Base-by-base conservation (phyloP, 1,284 basidiomycete genomes). In the Ceratobasidium sp. region DNA sequence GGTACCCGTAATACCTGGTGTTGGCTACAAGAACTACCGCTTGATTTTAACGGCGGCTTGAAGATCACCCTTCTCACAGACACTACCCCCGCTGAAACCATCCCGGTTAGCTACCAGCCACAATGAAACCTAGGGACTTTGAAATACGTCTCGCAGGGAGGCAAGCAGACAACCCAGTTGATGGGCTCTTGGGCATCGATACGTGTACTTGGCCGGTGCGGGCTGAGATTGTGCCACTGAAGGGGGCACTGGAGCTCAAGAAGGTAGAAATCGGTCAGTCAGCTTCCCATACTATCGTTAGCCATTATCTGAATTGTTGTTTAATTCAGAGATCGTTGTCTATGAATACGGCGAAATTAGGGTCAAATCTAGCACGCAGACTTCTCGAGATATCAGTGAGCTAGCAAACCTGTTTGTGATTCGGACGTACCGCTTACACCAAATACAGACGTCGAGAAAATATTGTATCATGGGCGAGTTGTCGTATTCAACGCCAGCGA, bases 121-220 rank as follows among this genome's bases (percentile, higher is more conserved):
- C 41, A 32, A 69, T 69, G 66, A 69, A 69, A 23, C 66, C 66
- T 35, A 69, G 47, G 23, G 66, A 69, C 26, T 69, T 69, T 28
- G 52, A 69, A 32, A 69, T 69, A 14, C 52, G 66, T 47, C 52
- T 69, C 32, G 66, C 52, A 46, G 66, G 66, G 35, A 44, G 66
- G 30, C 52, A 57, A 11, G 66, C 9, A 57, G 66, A 69, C 26
- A 69, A 69, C 30, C 66, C 66, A 23, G 66, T 69, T 23, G 66
- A 69, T 47, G 66, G 66, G 32, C 41, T 69, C n/a, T 26, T 69
- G 49, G 66, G 66, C 7, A 69, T 69, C 44, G 66, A 69, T 21
- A 11, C 55, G n/a, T 69, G 66, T 30, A 69, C 66, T 44, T 69
- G 66, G 66, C 66, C 66, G 35, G 66, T 69, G 47, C 50, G 66